A percentile compares a stretch with the other conserved stretches of the same genome.
Conservation (phyloP, 352 stramenopile species). For the Pythium utonaiense region DNA sequence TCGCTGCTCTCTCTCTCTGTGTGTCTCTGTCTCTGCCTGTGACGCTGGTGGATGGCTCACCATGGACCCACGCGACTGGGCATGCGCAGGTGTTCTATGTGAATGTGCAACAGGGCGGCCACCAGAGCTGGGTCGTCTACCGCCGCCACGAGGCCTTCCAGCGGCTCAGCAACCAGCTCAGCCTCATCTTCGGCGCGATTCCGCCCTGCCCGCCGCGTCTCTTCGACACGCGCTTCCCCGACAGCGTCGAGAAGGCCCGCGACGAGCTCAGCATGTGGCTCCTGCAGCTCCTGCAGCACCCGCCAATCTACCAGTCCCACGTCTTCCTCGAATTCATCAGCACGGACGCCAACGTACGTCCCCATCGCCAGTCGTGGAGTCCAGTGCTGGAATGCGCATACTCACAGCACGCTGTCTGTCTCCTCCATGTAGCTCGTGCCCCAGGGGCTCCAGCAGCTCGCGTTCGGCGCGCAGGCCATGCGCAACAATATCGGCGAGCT, state of each 20-base stretch:
- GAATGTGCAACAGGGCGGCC: conserved; percentile 67
- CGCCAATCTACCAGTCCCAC: conserved; percentile 78
- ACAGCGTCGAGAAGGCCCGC: conserved; percentile 68
- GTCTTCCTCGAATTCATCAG: conserved; percentile 83
- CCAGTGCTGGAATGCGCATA: neutral
- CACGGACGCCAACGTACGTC: conserved; percentile 65
- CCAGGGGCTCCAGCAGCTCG: conserved; percentile 40
- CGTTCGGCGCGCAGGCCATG: conserved; percentile 13
- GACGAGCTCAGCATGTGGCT: conserved; percentile 79
- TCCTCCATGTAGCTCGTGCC: conserved; percentile 33
- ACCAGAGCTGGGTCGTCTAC: conserved; percentile 73
- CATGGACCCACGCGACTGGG: conserved; percentile 1
- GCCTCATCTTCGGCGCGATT: conserved; percentile 64
- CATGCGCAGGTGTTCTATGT: conserved; percentile 62
- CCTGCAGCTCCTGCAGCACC: conserved; percentile 74
- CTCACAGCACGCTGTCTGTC: neutral
- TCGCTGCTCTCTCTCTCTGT: no score
- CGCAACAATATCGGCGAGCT: conserved; percentile 75
- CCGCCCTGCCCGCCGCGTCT: conserved; percentile 49
- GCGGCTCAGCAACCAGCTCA: conserved; percentile 59
- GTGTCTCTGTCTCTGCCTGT: neutral
- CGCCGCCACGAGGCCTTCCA: conserved; percentile 72
- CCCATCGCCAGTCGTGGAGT: no score
- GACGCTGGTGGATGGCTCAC: conserved; percentile 1
- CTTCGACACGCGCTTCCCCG: conserved; percentile 60